Conservation (phyloP, 352 stramenopile genomes). For the Globisporangium yorkense region DNA sequence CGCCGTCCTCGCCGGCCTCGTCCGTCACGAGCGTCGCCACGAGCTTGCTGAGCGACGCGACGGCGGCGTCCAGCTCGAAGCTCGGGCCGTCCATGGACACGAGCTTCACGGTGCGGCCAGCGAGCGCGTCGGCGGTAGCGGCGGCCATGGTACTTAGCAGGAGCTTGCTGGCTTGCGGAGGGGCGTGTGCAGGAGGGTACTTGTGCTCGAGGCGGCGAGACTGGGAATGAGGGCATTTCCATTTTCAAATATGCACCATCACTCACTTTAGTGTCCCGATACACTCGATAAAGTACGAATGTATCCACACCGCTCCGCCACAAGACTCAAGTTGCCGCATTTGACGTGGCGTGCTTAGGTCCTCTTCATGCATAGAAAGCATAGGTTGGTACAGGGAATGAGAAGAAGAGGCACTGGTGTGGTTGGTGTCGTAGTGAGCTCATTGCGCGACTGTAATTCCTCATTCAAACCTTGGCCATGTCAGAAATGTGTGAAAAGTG, state of each 20-base stretch:
- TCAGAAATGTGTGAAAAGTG: too few relatives aligned
- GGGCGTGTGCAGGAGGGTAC: background rate
- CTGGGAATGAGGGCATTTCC: background rate
- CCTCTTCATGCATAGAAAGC: too few relatives aligned
- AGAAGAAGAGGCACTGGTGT: too few relatives aligned
- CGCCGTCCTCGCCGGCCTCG: slow-evolving; percentile 8
- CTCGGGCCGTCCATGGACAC: slow-evolving; percentile 16
- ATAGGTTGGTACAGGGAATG: too few relatives aligned
- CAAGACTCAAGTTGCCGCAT: background rate
- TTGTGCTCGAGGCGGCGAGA: background rate
- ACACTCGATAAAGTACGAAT: background rate
- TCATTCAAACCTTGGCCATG: too few relatives aligned
- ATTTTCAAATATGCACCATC: background rate
- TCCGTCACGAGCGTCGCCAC: slow-evolving; percentile 17
- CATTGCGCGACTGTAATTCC: background rate
- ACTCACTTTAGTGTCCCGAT: background rate
- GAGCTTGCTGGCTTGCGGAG: too few relatives aligned
- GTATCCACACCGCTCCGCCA: background rate
- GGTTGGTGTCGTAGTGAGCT: background rate
- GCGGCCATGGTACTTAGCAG: background rate
- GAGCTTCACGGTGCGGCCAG: slow-evolving; percentile 10
- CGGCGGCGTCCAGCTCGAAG: slow-evolving; percentile 12
- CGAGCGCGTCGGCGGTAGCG: slow-evolving; percentile 1
- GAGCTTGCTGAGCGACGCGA: slow-evolving; percentile 16
- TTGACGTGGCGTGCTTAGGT: too few relatives aligned